Conservation (phyloP, 257 asterid genomes). For the Prunella vulgaris region DNA sequence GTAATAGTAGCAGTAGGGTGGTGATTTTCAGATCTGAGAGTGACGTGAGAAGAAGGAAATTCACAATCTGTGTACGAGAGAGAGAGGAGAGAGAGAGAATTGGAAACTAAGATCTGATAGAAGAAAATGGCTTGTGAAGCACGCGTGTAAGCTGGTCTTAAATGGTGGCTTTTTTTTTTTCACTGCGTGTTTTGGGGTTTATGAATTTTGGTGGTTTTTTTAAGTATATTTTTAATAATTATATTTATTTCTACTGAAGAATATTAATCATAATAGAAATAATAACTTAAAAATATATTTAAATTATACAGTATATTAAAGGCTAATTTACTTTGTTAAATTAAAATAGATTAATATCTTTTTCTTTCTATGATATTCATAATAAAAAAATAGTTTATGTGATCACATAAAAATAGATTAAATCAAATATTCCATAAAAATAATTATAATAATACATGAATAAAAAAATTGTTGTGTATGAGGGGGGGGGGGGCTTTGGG, state of each 20-base stretch:
- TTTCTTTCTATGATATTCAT: no score
- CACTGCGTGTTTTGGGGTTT: slow-evolving; percentile 12
- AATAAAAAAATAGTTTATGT: no score
- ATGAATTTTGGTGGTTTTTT: background rate
- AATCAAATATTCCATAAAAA: no score
- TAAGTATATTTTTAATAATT: no score
- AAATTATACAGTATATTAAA: no score
- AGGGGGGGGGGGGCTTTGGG: background rate
- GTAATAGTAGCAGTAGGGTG: slow-evolving; percentile 19
- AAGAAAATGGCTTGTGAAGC: slow-evolving; percentile 45
- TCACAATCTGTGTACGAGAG: slow-evolving; percentile 6
- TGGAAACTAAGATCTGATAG: slow-evolving; percentile 26
- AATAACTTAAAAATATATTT: no score
- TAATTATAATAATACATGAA: no score
- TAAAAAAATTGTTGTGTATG: no score
- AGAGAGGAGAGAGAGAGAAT: background rate
- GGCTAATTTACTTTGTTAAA: no score
- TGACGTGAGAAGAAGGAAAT: slow-evolving; percentile 31
- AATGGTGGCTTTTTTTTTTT: slow-evolving; percentile 30
- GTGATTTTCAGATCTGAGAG: slow-evolving; percentile 39
- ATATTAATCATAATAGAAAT: background rate
- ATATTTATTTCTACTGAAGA: no score
- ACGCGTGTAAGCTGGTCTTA: slow-evolving; percentile 40
- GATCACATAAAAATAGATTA: no score
- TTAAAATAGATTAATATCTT: no score